These are phyloP conservation scores for Zostera marina DNA, from an alignment of 116 monocot species.

Conservation along the genomic window DNA sequence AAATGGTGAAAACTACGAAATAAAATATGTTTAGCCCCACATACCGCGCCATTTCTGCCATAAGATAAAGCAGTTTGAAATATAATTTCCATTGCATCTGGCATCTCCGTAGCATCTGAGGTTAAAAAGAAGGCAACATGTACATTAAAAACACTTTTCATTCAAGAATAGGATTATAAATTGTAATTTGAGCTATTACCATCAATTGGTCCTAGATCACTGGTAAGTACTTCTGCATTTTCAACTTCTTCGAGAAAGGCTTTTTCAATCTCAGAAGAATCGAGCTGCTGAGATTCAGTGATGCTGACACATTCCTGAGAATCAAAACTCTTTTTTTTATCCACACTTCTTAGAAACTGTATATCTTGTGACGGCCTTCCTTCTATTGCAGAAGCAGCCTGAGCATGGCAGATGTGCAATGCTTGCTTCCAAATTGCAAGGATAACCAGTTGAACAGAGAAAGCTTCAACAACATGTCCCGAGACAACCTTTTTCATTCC, in stretches of 20 bases:
- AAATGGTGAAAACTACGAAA: no score
- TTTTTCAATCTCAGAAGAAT: constrained; percentile 49
- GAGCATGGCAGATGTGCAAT: constrained; percentile 66
- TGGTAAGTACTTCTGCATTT: constrained; percentile 71
- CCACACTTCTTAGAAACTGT: constrained; percentile 6
- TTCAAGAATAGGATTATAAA: no score
- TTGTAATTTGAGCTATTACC: constrained; percentile 20
- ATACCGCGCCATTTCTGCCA: constrained; percentile 74
- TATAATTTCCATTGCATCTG: constrained; percentile 94
- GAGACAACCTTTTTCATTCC: constrained; percentile 24
- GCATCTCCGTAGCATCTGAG: constrained; percentile 82
- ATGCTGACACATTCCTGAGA: constrained; percentile 15
- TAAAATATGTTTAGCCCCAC: constrained; percentile 16
- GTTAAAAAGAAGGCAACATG: neutral
- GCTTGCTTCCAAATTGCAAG: constrained; percentile 98
- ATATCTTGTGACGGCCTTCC: constrained; percentile 47
- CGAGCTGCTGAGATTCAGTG: constrained; percentile 19
- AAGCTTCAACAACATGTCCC: constrained; percentile 50
- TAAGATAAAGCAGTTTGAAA: constrained; percentile 68
- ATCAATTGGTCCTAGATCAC: constrained; percentile 40
- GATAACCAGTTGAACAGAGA: constrained; percentile 79
- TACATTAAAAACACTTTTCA: neutral
- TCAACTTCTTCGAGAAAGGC: constrained; percentile 70
- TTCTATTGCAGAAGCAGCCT: constrained; percentile 55
- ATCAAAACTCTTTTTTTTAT: constrained; percentile 14